Base-by-base conservation (phyloP, 176 grass and related monocot species). In the Alopecurus myosuroides region DNA sequence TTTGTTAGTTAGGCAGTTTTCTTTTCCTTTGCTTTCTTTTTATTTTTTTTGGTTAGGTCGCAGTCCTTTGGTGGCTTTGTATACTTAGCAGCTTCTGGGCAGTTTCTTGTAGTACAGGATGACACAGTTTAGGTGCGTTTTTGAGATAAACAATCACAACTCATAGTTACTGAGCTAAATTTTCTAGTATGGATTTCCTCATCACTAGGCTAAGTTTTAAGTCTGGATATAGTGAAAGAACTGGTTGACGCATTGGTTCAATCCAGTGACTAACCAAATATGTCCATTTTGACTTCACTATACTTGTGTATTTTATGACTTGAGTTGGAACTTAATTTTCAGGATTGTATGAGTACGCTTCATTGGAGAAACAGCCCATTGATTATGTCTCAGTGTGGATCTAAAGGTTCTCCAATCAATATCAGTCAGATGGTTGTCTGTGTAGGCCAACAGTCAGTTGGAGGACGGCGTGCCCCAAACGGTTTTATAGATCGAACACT, bases 351-450 rank as follows among this genome's bases (percentile, higher is more conserved):
- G 93, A 62, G 74, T 73, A 88, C 90, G 35, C 92, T 98, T 57
- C 91, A 93, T 70, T 98, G 96, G 96, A 86, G 96, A 80, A 98
- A 95, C 87, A 98, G 96, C 55, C 93, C 96, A 73, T 78, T 98
- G 84, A 98, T 98, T 75, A 98, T 98, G 95, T 93, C 95, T 73
- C 92, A 98, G 67, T 98, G 95, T 92, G 95, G 95, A 83, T 95
- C 95, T 67, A 98, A 98, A 86, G 95, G 95, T 94, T 98, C 95
- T 89, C 82, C 87, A 77, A 95, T 95, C 81, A 98, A 98, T 82
- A 98, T 98, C 31, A 95, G 95, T 87, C 95, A 95, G 87, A 98
- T 98, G 95, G 85, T 98, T 88, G 87, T 89, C 4, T 98, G 95
- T 90, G 95, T 98, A 61, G 95, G 95, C 31, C 95, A 98, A 76